Conservation (phyloP, 148 eudicot species). For the Cornus suecica region DNA sequence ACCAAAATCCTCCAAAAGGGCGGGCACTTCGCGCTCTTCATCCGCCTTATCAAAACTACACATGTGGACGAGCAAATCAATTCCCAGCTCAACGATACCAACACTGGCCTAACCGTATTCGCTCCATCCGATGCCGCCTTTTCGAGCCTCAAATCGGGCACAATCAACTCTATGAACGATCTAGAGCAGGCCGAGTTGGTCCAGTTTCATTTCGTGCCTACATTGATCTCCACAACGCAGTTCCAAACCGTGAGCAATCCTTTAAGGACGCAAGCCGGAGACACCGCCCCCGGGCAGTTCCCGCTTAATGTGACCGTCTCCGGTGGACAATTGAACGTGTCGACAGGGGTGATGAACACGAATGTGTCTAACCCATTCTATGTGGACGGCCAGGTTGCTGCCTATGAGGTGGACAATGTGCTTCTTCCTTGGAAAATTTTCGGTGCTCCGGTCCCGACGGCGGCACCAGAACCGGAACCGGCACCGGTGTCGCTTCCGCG, state of each 20-base stretch:
- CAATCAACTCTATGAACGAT: conserved; percentile 66
- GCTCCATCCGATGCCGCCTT: conserved; percentile 87
- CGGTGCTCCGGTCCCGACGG: conserved; percentile 54
- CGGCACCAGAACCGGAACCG: conserved; percentile 23
- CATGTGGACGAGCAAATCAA: conserved; percentile 62
- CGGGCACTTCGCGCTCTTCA: conserved; percentile 66
- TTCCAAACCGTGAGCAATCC: conserved; percentile 92
- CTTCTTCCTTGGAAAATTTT: conserved; percentile 68
- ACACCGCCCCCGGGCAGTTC: conserved; percentile 43
- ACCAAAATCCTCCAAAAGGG: conserved; percentile 70
- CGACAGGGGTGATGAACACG: conserved; percentile 71
- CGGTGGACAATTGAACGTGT: conserved; percentile 71
- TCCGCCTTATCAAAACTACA: conserved; percentile 58
- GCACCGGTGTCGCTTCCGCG: neutral
- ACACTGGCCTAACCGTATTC: conserved; percentile 70
- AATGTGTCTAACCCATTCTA: conserved; percentile 56
- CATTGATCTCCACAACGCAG: conserved; percentile 44
- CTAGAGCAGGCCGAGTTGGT: conserved; percentile 63
- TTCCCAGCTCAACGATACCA: conserved; percentile 81
- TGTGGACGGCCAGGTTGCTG: conserved; percentile 65
- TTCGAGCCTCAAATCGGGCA: conserved; percentile 58
- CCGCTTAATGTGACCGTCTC: conserved; percentile 75
- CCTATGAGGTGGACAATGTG: conserved; percentile 85
- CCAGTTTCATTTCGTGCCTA: conserved; percentile 74
- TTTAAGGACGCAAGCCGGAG: conserved; percentile 81